Evolutionary conservation across 129 eudicot genomes (phyloP).

Genomic region (Artemisia tridentata): DNA sequence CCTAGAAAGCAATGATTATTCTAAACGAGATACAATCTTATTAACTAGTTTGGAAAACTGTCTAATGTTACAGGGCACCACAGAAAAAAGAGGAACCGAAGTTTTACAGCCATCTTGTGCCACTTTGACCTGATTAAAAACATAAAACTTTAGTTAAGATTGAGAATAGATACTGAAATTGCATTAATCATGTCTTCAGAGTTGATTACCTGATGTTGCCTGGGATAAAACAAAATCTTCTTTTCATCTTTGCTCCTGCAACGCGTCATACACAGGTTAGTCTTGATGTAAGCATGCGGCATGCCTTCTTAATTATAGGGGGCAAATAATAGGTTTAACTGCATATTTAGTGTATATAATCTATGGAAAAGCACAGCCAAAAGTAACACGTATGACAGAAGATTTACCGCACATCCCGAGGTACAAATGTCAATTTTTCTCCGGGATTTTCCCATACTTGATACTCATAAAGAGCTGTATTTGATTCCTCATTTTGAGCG

Average conservation of each 20-base stretch:
- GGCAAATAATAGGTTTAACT: no score
- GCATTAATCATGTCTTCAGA: slow-evolving; percentile 14
- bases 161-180: slow-evolving; percentile 13
- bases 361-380: neutral
- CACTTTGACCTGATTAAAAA: slow-evolving; percentile 41
- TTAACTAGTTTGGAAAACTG: no score
- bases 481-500: slow-evolving; percentile 38
- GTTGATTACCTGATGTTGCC: slow-evolving; percentile 62
- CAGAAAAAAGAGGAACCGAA: no score
- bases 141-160: neutral
- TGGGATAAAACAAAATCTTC: slow-evolving; percentile 76
- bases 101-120: no score
- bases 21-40: no score
- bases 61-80: no score
- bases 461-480: slow-evolving; percentile 59
- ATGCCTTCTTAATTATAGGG: no score
- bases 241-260: slow-evolving; percentile 53
- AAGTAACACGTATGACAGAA: slow-evolving; percentile 9
- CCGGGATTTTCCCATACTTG: slow-evolving; percentile 84
- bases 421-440: slow-evolving; percentile 64
- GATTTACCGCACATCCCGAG: slow-evolving; percentile 65
- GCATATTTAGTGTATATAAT: neutral
- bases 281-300: slow-evolving; percentile 14
- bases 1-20: no score
- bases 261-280: slow-evolving; percentile 27